These are phyloP conservation scores for Clathrospora elynae DNA, from an alignment of 2,329 filamentous ascomycete species.

Conservation along the genomic window DNA sequence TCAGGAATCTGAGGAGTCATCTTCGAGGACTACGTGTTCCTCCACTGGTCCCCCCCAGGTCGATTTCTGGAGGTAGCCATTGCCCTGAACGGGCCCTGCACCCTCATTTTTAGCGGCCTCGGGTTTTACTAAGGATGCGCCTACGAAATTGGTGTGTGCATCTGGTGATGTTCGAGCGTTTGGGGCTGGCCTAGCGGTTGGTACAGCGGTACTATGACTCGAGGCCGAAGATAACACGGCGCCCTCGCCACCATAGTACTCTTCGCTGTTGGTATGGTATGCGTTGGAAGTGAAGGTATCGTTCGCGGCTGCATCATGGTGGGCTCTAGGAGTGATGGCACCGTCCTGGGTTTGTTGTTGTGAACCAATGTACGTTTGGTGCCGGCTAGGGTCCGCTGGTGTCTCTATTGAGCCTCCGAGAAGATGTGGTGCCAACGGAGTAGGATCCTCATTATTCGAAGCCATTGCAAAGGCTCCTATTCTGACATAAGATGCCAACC, in stretches of 20 bases:
- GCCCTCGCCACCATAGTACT: conserved; percentile 17
- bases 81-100: not conserved
- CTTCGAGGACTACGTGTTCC: conserved; percentile 21
- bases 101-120: not conserved
- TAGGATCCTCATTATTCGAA: conserved; percentile 38
- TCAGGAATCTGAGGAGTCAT: conserved; percentile 29
- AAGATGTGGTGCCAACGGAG: conserved; percentile 39
- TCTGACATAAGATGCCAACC: conserved; percentile 1
- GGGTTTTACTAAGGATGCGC: not conserved
- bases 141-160: not conserved
- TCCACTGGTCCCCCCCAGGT: conserved; percentile 12
- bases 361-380: conserved; percentile 31
- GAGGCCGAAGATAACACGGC: conserved; percentile 17
- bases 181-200: too few species aligned
- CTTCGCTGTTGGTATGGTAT: conserved; percentile 23
- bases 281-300: conserved; percentile 27
- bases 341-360: conserved; percentile 15
- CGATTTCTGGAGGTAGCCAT: conserved; percentile 4
- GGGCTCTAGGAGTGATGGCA: conserved; percentile 1
- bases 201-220: conserved; percentile 18
- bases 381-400: conserved; percentile 31
- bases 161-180: conserved; percentile 14
- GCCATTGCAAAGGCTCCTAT: conserved; percentile 28
- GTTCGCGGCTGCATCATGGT: conserved; percentile 2
- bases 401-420: conserved; percentile 47